These are phyloP conservation scores for Calonectria leucothoes DNA, from an alignment of 2,329 filamentous ascomycete species.

Conservation along the genomic window DNA sequence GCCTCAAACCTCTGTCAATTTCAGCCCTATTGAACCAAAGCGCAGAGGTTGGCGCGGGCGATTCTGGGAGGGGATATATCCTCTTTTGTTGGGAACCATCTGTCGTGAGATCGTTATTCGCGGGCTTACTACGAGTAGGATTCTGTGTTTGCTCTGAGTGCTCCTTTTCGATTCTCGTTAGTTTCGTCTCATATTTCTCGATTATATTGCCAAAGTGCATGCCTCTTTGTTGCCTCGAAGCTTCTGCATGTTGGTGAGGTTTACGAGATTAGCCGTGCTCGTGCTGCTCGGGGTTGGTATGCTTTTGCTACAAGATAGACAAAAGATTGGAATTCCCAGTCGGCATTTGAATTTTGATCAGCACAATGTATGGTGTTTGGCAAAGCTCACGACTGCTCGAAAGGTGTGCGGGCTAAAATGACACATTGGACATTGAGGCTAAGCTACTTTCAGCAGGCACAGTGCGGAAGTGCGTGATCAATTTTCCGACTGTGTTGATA, in stretches of 20 bases:
- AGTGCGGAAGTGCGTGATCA: background rate
- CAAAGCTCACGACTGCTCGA: background rate
- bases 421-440: background rate
- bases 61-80: background rate
- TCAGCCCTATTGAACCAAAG: background rate
- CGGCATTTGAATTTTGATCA: fast-evolving
- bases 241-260: background rate
- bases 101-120: too few relatives aligned
- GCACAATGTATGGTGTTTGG: background rate
- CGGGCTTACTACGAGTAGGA: too few relatives aligned
- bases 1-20: background rate
- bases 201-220: background rate
- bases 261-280: background rate
- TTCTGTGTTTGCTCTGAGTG: background rate
- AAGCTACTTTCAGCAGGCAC: background rate
- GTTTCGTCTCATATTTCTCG: background rate
- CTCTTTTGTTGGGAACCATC: too few relatives aligned
- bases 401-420: background rate
- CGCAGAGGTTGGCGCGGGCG: background rate
- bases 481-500: background rate
- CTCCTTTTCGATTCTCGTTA: background rate
- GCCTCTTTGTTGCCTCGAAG: background rate
- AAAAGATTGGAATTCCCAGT: background rate
- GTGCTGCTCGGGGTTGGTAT: background rate
- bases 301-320: background rate